phyloP scores from a whole-genome alignment of 805 yeast species.

The Starmerella sirachaensis region DNA sequence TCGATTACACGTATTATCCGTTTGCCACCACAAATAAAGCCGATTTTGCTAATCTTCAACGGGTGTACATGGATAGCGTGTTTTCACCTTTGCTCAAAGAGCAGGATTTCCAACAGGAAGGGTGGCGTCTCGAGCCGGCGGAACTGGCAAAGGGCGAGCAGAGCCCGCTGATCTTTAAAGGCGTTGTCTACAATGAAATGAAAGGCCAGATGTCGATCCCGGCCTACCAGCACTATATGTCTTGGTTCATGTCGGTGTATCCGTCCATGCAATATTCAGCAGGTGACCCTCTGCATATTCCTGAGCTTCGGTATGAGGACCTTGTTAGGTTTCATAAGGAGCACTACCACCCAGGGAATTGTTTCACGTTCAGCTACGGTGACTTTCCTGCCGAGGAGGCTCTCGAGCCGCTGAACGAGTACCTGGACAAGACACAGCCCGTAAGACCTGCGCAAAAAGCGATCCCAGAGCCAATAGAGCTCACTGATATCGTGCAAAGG shows the following conservation, averaged over 20 bases:
- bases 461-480: slow-evolving; percentile 35
- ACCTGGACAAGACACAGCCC: slow-evolving; percentile 14
- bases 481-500: slow-evolving; percentile 30
- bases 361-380: slow-evolving; percentile 81
- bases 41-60: slow-evolving; percentile 74
- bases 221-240: slow-evolving; percentile 71
- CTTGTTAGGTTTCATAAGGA: slow-evolving; percentile 60
- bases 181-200: slow-evolving; percentile 97
- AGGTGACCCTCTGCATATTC: slow-evolving; percentile 79
- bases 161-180: slow-evolving; percentile 61
- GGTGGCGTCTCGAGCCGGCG: slow-evolving; percentile 85
- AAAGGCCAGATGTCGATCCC: slow-evolving; percentile 92
- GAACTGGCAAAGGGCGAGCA: slow-evolving; percentile 32
- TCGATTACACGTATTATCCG: slow-evolving; percentile 90
- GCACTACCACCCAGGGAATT: slow-evolving; percentile 83
- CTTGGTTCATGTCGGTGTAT: slow-evolving; percentile 70
- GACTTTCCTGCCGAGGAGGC: slow-evolving; percentile 32
- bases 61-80: slow-evolving; percentile 79
- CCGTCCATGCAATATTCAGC: slow-evolving; percentile 84
- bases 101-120: slow-evolving; percentile 87
- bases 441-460: slow-evolving; percentile 2
- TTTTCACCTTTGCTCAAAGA: slow-evolving; percentile 65
- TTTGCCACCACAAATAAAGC: slow-evolving; percentile 83
- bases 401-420: slow-evolving; percentile 18
- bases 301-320: slow-evolving; percentile 61